A percentile compares a stretch with the other conserved stretches of the same genome.
phyloP scores from a whole-genome alignment of 768 basidiomycete genomes.

The Kwoniella bestiolae region DNA sequence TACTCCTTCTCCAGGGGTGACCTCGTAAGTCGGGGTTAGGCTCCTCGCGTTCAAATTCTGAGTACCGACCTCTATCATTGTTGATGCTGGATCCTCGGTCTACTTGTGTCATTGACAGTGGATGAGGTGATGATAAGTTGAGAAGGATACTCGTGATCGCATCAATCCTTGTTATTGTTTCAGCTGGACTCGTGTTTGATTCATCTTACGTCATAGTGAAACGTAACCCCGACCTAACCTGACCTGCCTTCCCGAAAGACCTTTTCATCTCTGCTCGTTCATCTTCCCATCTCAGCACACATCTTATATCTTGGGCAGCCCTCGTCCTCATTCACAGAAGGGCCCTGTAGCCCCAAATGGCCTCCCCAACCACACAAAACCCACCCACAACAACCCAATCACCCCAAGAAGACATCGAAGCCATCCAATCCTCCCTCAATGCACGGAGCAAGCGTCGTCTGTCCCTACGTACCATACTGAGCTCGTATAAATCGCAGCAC shows the following conservation, averaged over 20 bases:
- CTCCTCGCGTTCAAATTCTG: not conserved
- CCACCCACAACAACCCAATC: constrained; percentile 10
- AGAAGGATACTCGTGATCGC: not conserved
- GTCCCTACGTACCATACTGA: constrained; percentile 12
- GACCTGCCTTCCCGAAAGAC: not conserved
- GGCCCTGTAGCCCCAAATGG: not conserved
- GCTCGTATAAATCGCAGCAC: not conserved
- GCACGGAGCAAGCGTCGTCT: constrained; percentile 15
- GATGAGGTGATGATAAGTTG: not conserved
- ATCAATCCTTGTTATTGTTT: not conserved
- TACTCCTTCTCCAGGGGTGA: constrained; percentile 42
- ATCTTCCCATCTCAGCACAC: not conserved
- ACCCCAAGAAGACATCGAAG: constrained; percentile 18
- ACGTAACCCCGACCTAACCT: not conserved
- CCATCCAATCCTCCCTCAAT: constrained; percentile 21
- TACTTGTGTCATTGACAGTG: too few relatives aligned
- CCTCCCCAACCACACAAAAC: not conserved
- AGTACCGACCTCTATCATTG: constrained; percentile 6
- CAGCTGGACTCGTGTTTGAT: not conserved
- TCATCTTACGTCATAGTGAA: constrained; percentile 11
- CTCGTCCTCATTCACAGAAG: not conserved
- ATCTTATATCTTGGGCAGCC: not conserved
- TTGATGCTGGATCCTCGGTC: not conserved
- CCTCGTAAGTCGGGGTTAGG: constrained; percentile 35
- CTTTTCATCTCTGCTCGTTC: not conserved